Conservation (phyloP, 1,284 basidiomycete species). For the Phellopilus nigrolimitatus region DNA sequence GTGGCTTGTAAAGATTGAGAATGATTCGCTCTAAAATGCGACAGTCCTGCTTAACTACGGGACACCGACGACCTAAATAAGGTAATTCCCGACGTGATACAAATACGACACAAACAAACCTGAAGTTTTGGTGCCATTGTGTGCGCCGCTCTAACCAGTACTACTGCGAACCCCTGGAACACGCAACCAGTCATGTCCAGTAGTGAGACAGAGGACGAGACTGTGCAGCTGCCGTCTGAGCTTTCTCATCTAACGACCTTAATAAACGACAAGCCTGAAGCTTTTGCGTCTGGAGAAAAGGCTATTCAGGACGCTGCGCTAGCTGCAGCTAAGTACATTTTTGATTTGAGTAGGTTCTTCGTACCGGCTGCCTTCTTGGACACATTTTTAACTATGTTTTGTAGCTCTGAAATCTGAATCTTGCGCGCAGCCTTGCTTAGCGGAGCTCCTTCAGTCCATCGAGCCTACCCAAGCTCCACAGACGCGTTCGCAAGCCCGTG, state of each 20-base stretch:
- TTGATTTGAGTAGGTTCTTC: slow-evolving; percentile 61
- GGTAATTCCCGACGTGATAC: neutral
- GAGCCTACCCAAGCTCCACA: slow-evolving; percentile 56
- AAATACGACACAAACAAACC: neutral
- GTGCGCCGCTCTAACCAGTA: neutral
- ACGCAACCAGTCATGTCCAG: neutral
- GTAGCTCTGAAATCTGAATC: slow-evolving; percentile 63
- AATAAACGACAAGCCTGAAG: slow-evolving; percentile 50
- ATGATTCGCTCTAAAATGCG: too few species aligned
- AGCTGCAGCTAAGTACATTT: slow-evolving; percentile 69
- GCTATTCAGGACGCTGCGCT: slow-evolving; percentile 60
- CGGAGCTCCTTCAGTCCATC: slow-evolving; percentile 64
- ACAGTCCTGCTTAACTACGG: too few species aligned
- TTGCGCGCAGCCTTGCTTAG: slow-evolving; percentile 59
- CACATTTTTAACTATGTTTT: neutral
- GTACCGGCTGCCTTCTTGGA: neutral
- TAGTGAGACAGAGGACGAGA: slow-evolving; percentile 18
- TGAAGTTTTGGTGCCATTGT: neutral
- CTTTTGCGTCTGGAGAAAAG: slow-evolving; percentile 50
- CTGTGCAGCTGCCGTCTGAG: slow-evolving; percentile 32
- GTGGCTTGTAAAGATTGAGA: too few species aligned
- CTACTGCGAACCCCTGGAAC: neutral
- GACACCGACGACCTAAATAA: neutral
- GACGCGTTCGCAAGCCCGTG: slow-evolving; percentile 60
- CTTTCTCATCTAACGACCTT: slow-evolving; percentile 47